Percentiles rank a stretch among this genome's conserved stretches.
Conservation (phyloP, 1,284 basidiomycete genomes). For the Ganoderma boninense region DNA sequence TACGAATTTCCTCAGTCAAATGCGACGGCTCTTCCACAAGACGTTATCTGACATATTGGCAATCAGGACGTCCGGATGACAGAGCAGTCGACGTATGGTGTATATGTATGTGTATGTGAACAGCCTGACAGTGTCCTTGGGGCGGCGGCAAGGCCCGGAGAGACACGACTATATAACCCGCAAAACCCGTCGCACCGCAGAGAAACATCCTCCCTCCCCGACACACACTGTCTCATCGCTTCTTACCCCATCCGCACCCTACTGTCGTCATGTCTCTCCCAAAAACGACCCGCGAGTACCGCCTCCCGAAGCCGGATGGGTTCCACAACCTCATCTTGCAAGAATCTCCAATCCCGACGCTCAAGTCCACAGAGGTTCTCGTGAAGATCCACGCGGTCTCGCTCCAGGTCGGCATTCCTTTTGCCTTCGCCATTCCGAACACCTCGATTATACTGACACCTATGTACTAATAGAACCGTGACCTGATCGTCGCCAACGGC, state of each 20-base stretch:
- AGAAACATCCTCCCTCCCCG: not conserved
- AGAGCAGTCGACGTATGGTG: not conserved
- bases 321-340: constrained; percentile 44
- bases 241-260: not conserved
- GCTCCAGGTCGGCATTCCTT: constrained; percentile 40
- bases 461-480: constrained; percentile 46
- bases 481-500: constrained; percentile 49
- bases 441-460: not conserved
- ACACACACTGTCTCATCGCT: not conserved
- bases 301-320: constrained; percentile 39
- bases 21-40: not conserved
- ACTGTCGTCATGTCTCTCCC: constrained; percentile 37
- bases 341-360: constrained; percentile 42
- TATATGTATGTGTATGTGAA: not conserved
- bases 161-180: not conserved
- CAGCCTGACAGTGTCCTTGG: not conserved
- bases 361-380: constrained; percentile 52
- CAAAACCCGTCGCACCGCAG: not conserved
- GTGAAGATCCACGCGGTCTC: constrained; percentile 62
- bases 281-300: constrained; percentile 44
- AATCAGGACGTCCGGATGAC: not conserved
- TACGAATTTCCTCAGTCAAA: too few relatives aligned
- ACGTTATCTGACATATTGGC: not conserved
- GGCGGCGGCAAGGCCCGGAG: not conserved
- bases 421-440: too few relatives aligned